Percentiles rank a stretch among this genome's conserved stretches.
These are phyloP conservation scores for Clitopilus passeckerianus DNA, from an alignment of 768 basidiomycete genomes.

Conservation along the genomic window DNA sequence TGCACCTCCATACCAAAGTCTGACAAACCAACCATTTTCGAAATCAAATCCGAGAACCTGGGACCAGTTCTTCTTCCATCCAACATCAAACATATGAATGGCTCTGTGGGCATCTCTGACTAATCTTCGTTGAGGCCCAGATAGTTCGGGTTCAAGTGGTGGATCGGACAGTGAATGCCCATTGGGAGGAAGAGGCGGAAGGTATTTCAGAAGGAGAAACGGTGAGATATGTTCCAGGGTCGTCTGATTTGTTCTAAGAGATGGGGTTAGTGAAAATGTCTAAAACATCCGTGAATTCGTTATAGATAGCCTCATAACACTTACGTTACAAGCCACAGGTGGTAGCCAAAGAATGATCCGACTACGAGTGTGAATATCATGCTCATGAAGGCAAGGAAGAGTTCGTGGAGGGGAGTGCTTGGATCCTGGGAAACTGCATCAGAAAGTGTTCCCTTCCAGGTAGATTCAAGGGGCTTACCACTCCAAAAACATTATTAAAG, in stretches of 20 bases:
- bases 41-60: constrained; percentile 62
- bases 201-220: constrained; percentile 65
- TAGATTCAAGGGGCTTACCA: constrained; percentile 39
- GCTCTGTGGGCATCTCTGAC: constrained; percentile 59
- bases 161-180: constrained; percentile 57
- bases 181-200: constrained; percentile 56
- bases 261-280: neutral
- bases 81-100: constrained; percentile 67
- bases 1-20: constrained; percentile 57
- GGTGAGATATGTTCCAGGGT: constrained; percentile 75
- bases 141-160: constrained; percentile 69
- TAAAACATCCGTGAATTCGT: neutral
- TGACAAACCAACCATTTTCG: constrained; percentile 45
- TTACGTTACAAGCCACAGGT: constrained; percentile 71
- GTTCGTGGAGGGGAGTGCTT: constrained; percentile 64
- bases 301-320: constrained; percentile 17
- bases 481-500: constrained; percentile 54
- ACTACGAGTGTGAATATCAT: constrained; percentile 57
- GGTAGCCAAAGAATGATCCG: constrained; percentile 73
- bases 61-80: constrained; percentile 65
- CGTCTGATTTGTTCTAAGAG: constrained; percentile 75
- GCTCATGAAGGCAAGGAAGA: constrained; percentile 58
- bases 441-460: neutral
- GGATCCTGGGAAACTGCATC: constrained; percentile 39
- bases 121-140: constrained; percentile 55